Conservation (phyloP, 306 rosid genomes). For the Sechiopsis laciniata region DNA sequence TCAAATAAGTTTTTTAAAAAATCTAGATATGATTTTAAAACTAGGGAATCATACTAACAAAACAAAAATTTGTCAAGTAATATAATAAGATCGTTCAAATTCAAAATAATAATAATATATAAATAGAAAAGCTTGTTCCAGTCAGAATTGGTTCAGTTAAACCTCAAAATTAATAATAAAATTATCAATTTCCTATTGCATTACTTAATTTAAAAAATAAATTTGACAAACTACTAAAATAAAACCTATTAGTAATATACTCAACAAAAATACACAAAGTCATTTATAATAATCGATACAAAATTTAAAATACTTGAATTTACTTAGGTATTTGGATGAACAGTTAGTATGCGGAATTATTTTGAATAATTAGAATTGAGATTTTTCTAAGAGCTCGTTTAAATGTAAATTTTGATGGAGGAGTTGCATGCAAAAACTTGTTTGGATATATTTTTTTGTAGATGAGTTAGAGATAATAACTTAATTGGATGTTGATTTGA, state of each 20-base stretch:
- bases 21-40: background rate
- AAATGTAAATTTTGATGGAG: too few relatives aligned
- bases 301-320: too few relatives aligned
- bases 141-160: background rate
- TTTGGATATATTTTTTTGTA: too few relatives aligned
- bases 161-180: background rate
- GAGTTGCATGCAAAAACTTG: too few relatives aligned
- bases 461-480: too few relatives aligned
- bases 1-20: background rate
- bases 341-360: too few relatives aligned
- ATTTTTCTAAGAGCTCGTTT: too few relatives aligned
- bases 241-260: background rate
- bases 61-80: background rate
- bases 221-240: background rate
- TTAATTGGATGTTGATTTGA: too few relatives aligned
- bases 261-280: background rate
- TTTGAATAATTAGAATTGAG: too few relatives aligned
- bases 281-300: too few relatives aligned
- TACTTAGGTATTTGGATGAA: too few relatives aligned
- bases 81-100: too few relatives aligned
- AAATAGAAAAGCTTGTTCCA: background rate
- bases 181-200: background rate
- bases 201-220: background rate
- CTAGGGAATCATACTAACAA: background rate
- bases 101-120: background rate